Evolutionary conservation across 805 yeast species (phyloP), one percentile per base, ranked within the genome.

Genomic region (Starmerella stigmatis): DNA sequence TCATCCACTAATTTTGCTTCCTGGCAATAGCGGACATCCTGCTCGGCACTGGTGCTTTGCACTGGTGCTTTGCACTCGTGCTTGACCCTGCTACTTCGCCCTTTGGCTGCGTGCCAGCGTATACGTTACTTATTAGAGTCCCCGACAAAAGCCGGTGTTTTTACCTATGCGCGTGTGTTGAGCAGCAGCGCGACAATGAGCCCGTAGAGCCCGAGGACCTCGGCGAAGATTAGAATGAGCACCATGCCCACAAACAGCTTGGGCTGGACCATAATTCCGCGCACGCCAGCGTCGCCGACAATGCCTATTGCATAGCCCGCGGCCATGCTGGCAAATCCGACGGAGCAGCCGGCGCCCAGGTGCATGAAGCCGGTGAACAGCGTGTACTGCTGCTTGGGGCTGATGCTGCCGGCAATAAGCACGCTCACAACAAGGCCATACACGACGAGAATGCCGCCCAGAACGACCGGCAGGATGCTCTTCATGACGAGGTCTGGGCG

Each of bases 291-390:
- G 60, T 85, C 95, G 33, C 95, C 95, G 30, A 85, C 95, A 52
- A 85, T 80, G 41, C 95, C 95, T 68, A 85, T 85, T 47, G 98
- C 92, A 65, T 88, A 92, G 36, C 99, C 99, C 48, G 94, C 83
- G 32, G 97, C 88, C 61, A 92, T 72, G 64, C 97, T 88, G 4
- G 97, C 86, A 60, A 92, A 86, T 2, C 99, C 99, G 35, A 92
- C 99, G 29, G 94, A 77, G 49, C 89, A 68, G 1, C 99, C 99
- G 66, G 96, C 86, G 43, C 94, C 88, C 63, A 92, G 70, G 66
- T 92, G 99, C 94, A 92, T 86, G 64, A 86, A 86, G n/a, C 98
- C 98, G 61, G 85, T 83, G 68, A 85, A 92, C 46, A 92, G 68
- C 3, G 96, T 79, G 66, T 92, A 88, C 40, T 78, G 74, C 52